Evolutionary conservation across 2,329 filamentous ascomycete species (phyloP), one percentile per base, ranked within the genome.

Genomic region (Calonectria leucothoes): DNA sequence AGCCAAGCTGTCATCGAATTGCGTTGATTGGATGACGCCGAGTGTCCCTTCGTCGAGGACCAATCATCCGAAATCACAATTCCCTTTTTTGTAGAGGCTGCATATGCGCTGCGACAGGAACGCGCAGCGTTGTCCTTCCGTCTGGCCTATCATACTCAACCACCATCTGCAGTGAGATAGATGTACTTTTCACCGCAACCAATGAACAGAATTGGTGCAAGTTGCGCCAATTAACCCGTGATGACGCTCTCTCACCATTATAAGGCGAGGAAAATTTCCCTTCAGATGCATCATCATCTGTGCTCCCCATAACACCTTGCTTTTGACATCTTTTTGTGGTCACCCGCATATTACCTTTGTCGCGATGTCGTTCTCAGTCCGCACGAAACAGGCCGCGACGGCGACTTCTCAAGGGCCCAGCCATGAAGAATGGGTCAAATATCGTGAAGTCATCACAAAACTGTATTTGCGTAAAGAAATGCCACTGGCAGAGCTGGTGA

Each of bases 21-120:
- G 6, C 27, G 12, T 29, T 57, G 51, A 55, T 66, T 67, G 51
- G 51, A 17, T 6, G 29, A 48, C 27, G 8, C 25, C 1, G 20
- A 35, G 31, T 33, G 66, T 69, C 45, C 57, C 42, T 64, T 5
- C 27, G 67, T 39, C 23, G 42, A 64, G 31, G 52, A 17, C 66
- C 57, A 72, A 64, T 69, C 66, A 51, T 42, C 14, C n/a, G n/a
- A 27, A 55, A 12, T 63, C 20, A 25, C 31, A 63, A 42, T 42
- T 69, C 10, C 42, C 66, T 42, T 4, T 35, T 29, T 4, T 27
- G 11, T 35, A 31, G 27, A 33, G 42, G 27, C 6, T 39, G 49
- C 48, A 37, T 37, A 35, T 51, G 52, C 20, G 20, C 15, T 35
- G 23, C 31, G 27, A n/a, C 70, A 39, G 49, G 39, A 17, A 14